These are phyloP conservation scores for Clohesyomyces aquaticus DNA, from an alignment of 495 filamentous ascomycete genomes.

Conservation along the genomic window DNA sequence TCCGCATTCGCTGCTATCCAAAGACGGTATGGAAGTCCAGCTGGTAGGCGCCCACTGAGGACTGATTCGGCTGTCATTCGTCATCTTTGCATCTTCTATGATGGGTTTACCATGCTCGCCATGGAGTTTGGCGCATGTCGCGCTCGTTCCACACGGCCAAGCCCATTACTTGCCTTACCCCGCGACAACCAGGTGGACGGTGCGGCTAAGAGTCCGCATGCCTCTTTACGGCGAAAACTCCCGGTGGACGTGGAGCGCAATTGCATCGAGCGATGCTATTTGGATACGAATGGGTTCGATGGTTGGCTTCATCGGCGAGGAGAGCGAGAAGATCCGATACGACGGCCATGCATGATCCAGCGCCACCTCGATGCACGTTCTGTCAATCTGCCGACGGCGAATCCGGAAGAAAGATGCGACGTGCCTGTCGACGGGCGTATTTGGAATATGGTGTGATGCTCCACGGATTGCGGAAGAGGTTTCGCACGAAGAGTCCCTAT, in stretches of 20 bases:
- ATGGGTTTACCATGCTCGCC: background rate
- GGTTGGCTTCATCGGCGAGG: conserved; percentile 14
- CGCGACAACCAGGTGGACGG: conserved; percentile 5
- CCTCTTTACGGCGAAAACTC: conserved; percentile 22
- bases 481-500: background rate
- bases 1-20: conserved; percentile 15
- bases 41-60: conserved; percentile 13
- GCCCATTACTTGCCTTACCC: conserved; percentile 16
- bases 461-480: background rate
- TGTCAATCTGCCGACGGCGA: conserved; percentile 6
- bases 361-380: conserved; percentile 17
- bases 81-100: conserved; percentile 4
- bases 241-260: background rate
- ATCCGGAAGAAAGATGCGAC: conserved; percentile 1
- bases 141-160: background rate
- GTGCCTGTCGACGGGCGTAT: conserved; percentile 8
- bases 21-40: conserved; percentile 39
- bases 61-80: conserved; percentile 6
- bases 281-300: background rate
- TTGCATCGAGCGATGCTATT: background rate
- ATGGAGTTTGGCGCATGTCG: conserved; percentile 6
- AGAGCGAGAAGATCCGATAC: conserved; percentile 16
- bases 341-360: conserved; percentile 14
- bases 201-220: background rate
- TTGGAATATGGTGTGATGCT: conserved; percentile 24